phyloP scores from a whole-genome alignment of 148 eudicot species.

The Chenopodium album region DNA sequence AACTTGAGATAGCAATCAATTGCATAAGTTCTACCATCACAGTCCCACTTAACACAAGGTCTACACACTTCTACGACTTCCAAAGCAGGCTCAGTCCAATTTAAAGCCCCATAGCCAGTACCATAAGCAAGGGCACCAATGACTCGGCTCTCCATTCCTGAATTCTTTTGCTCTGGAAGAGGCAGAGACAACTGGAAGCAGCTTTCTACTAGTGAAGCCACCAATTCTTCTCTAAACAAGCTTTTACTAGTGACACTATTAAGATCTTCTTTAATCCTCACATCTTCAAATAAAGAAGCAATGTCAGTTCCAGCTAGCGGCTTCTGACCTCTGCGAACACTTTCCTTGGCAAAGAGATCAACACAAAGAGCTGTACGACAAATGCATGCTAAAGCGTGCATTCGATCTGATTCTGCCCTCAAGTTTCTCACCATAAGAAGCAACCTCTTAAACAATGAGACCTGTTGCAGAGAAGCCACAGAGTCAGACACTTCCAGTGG shows the following conservation, averaged over 20 bases:
- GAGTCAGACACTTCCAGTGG: slow-evolving; percentile 2
- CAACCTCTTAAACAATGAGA: slow-evolving; percentile 82
- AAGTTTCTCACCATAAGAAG: slow-evolving; percentile 97
- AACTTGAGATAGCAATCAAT: slow-evolving; percentile 95
- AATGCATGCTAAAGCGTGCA: slow-evolving; percentile 99
- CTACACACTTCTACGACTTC: slow-evolving; percentile 99
- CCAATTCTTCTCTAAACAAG: slow-evolving; percentile 95
- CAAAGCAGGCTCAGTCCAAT: slow-evolving; percentile 96
- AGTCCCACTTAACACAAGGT: slow-evolving; percentile 98
- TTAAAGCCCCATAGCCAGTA: slow-evolving; percentile 99
- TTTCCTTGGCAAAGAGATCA: slow-evolving; percentile 95
- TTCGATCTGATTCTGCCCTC: slow-evolving; percentile 98
- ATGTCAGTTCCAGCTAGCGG: slow-evolving; percentile 95
- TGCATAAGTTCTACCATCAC: slow-evolving; percentile 96
- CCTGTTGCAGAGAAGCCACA: slow-evolving; percentile 46
- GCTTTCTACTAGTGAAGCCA: slow-evolving; percentile 94
- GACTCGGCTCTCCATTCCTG: slow-evolving; percentile 98
- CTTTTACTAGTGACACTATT: slow-evolving; percentile 76
- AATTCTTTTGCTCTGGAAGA: slow-evolving; percentile 89
- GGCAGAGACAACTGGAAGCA: slow-evolving; percentile 97
- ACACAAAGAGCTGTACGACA: slow-evolving; percentile 96
- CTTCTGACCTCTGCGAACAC: slow-evolving; percentile 89
- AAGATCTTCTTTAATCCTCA: slow-evolving; percentile 77
- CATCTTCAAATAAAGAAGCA: slow-evolving; percentile 91
- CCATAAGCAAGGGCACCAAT: slow-evolving; percentile 99